Evolutionary conservation across 768 basidiomycete genomes (phyloP).

Genomic region (Pilatotrama ljubarskyi): DNA sequence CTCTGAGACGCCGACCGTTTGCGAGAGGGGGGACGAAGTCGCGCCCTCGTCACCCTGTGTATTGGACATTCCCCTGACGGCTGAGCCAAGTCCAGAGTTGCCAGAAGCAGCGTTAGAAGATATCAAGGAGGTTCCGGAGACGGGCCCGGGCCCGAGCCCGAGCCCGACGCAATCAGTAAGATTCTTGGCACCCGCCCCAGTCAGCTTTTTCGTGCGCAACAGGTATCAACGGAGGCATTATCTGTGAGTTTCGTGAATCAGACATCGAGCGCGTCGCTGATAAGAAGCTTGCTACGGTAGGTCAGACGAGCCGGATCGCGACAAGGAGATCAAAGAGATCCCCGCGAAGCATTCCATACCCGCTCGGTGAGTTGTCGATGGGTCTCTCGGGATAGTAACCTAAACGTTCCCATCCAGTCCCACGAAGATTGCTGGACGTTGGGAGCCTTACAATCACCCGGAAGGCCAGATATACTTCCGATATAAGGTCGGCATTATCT

Average conservation of each 20-base stretch:
- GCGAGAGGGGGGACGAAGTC: no score
- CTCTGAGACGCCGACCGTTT: no score
- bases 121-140: no score
- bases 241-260: neutral
- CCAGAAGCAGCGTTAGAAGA: no score
- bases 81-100: no score
- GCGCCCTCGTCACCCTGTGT: no score
- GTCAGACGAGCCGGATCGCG: no score
- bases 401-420: neutral
- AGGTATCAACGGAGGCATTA: neutral
- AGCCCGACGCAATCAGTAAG: no score
- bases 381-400: neutral
- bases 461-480: constrained; percentile 19
- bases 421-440: neutral
- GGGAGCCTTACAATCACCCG: constrained; percentile 7
- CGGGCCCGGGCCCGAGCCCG: no score
- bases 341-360: neutral
- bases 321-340: neutral
- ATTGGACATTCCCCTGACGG: no score
- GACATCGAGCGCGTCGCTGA: neutral
- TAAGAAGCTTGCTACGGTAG: no score
- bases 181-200: neutral
- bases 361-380: neutral
- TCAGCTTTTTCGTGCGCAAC: neutral
- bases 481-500: neutral